Evolutionary conservation across 768 basidiomycete species (phyloP).

Genomic region (Russula sp.): DNA sequence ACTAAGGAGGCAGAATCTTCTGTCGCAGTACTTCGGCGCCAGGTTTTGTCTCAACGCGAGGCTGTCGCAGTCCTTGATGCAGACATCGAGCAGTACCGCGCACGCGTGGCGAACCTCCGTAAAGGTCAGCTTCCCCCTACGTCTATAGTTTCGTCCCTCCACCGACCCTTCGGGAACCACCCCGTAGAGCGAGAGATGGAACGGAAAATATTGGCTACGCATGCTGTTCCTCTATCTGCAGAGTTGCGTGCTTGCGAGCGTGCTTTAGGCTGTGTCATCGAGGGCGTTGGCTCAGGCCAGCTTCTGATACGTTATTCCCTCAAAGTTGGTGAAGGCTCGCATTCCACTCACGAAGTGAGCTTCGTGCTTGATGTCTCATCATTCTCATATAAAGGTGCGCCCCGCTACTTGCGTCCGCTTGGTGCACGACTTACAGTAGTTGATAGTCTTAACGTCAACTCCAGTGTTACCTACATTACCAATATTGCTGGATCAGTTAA

Average conservation of each 20-base stretch:
- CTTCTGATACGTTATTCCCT: conserved; percentile 62
- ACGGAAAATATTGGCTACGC: conserved; percentile 42
- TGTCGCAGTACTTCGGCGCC: conserved; percentile 53
- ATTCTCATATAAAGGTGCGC: conserved; percentile 16
- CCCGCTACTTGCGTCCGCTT: not conserved
- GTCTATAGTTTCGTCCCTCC: no score
- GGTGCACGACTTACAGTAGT: not conserved
- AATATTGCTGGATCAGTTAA: conserved; percentile 62
- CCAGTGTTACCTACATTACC: conserved; percentile 62
- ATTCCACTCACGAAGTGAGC: conserved; percentile 14
- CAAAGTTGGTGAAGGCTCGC: not conserved
- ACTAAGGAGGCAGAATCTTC: conserved; percentile 60
- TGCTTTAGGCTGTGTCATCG: conserved; percentile 56
- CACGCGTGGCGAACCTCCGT: conserved; percentile 50
- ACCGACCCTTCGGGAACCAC: not conserved
- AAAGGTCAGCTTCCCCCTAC: conserved; percentile 42
- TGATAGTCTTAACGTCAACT: conserved; percentile 69
- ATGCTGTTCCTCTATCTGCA: conserved; percentile 44
- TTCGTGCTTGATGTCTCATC: conserved; percentile 20
- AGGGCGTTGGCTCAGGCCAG: conserved; percentile 67
- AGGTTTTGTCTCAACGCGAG: conserved; percentile 57
- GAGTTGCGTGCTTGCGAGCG: conserved; percentile 54
- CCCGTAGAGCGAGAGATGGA: conserved; percentile 62
- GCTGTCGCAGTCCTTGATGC: conserved; percentile 49
- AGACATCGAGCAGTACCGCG: conserved; percentile 69